phyloP scores from a whole-genome alignment of 495 filamentous ascomycete species.

The Hypoxylon lienhwacheense region DNA sequence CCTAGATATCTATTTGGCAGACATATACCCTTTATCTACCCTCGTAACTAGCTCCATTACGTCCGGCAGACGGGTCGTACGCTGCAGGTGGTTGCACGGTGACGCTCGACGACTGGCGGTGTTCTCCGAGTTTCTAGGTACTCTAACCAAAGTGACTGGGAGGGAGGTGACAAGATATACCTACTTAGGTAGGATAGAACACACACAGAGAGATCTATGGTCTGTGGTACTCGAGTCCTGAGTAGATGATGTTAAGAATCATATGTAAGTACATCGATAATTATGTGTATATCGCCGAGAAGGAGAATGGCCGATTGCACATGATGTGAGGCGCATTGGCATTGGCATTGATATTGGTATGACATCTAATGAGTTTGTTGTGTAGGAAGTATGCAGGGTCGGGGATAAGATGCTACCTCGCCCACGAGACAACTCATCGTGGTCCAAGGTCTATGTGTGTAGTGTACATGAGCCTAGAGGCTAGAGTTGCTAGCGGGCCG shows the following conservation, averaged over 20 bases:
- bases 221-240: too few relatives aligned
- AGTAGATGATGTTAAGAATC: too few relatives aligned
- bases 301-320: slow-evolving; percentile 22
- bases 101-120: slow-evolving; percentile 1
- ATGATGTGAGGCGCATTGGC: slow-evolving; percentile 27
- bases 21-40: too few relatives aligned
- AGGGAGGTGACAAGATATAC: neutral
- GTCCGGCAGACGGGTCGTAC: slow-evolving; percentile 18
- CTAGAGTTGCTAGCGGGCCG: slow-evolving; percentile 24
- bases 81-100: neutral
- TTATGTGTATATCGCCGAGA: neutral
- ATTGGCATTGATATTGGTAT: slow-evolving; percentile 9
- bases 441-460: neutral
- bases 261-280: too few relatives aligned
- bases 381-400: slow-evolving; percentile 33
- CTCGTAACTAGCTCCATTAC: slow-evolving; percentile 16
- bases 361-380: too few relatives aligned
- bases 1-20: slow-evolving; percentile 1
- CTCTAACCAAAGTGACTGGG: neutral
- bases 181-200: too few relatives aligned
- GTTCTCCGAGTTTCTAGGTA: slow-evolving; percentile 1
- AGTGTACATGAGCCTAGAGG: slow-evolving; percentile 16
- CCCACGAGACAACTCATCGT: slow-evolving; percentile 35
- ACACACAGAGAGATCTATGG: too few relatives aligned
- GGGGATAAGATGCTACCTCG: slow-evolving; percentile 31